Conservation (phyloP, 2,329 filamentous ascomycete species). For the Cytospora paraplurivora region DNA sequence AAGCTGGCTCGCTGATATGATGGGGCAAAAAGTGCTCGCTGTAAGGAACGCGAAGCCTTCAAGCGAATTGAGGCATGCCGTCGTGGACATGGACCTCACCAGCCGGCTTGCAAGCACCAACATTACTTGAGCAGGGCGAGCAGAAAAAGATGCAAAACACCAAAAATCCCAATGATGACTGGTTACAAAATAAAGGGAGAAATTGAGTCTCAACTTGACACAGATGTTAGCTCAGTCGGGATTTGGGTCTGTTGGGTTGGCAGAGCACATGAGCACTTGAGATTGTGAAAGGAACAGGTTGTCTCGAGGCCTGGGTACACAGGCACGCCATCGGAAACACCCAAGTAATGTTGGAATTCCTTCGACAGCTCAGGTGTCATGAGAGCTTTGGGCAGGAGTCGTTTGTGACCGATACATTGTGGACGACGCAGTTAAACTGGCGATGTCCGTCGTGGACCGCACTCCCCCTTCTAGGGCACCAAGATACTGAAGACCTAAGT, state of each 20-base stretch:
- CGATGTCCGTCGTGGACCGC: too few species aligned
- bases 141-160: neutral
- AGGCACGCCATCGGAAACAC: too few species aligned
- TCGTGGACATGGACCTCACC: constrained; percentile 5
- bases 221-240: too few species aligned
- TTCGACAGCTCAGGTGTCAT: neutral
- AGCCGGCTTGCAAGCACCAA: constrained; percentile 11
- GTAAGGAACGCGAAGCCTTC: neutral
- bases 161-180: neutral
- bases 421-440: neutral
- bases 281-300: too few species aligned
- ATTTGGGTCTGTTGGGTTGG: too few species aligned
- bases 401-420: neutral
- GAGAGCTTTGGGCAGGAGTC: too few species aligned
- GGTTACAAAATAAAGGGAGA: too few species aligned
- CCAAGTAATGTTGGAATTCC: neutral
- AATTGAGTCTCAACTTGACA: too few species aligned
- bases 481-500: too few species aligned
- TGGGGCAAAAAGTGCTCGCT: constrained; percentile 24
- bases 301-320: too few species aligned
- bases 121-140: neutral
- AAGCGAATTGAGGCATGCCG: constrained; percentile 1
- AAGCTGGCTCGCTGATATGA: constrained; percentile 27
- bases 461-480: too few species aligned
- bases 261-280: too few species aligned